Evolutionary conservation across 129 eudicot species (phyloP).

Genomic region (Heracleum sosnowskyi): DNA sequence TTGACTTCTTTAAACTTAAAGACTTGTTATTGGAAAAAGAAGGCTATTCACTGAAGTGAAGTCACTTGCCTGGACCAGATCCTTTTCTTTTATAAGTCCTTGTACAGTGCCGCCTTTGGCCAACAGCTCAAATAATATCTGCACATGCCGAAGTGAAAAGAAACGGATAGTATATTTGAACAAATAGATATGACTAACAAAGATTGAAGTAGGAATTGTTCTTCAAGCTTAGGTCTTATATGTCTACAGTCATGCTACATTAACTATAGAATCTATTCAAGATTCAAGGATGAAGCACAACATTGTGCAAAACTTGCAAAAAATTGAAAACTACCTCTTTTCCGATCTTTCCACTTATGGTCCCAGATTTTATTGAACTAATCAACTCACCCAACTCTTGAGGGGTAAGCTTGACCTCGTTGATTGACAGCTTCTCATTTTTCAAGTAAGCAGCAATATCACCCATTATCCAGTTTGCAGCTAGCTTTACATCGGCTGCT

Average conservation of each 20-base stretch:
- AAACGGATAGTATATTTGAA: not conserved
- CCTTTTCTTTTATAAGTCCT: constrained; percentile 81
- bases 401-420: constrained; percentile 75
- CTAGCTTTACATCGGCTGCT: constrained; percentile 74
- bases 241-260: not conserved
- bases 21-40: not conserved
- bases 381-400: constrained; percentile 76
- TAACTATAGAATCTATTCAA: not conserved
- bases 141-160: constrained; percentile 20
- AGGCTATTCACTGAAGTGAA: not conserved
- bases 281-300: not conserved
- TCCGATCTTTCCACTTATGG: constrained; percentile 94
- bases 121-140: constrained; percentile 90
- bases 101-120: constrained; percentile 94
- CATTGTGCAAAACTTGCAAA: not conserved
- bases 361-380: constrained; percentile 66
- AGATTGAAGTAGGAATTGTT: not conserved
- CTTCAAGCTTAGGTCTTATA: not conserved
- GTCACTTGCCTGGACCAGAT: constrained; percentile 81
- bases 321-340: constrained; percentile 49
- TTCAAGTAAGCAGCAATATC: constrained; percentile 91
- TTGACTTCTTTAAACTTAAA: not conserved
- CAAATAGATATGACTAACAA: not conserved
- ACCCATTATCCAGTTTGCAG: constrained; percentile 96
- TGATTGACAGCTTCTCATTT: constrained; percentile 64